Percentiles rank a stretch among this genome's conserved stretches.
These are phyloP conservation scores for Leishmania major DNA, from an alignment of 208 protist genomes.

Conservation along the genomic window DNA sequence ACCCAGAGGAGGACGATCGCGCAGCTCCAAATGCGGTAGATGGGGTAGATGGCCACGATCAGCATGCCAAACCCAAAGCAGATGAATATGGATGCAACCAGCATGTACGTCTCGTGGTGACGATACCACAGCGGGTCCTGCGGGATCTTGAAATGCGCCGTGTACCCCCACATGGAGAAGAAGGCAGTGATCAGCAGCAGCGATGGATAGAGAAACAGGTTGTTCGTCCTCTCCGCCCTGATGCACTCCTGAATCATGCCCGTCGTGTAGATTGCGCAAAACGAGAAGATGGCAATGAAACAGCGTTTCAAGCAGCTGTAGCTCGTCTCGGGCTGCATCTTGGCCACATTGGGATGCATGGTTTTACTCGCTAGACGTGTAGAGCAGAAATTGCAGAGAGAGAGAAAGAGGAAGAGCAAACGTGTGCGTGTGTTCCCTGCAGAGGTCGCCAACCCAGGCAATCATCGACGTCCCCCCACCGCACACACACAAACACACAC, in stretches of 20 bases:
- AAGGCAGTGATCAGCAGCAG: slow-evolving; percentile 62
- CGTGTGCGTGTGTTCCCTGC: not conserved
- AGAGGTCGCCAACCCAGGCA: not conserved
- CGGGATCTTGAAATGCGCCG: slow-evolving; percentile 45
- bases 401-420: no score
- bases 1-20: slow-evolving; percentile 32
- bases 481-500: not conserved
- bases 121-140: slow-evolving; percentile 70
- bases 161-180: slow-evolving; percentile 74
- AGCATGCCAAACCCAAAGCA: slow-evolving; percentile 24
- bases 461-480: not conserved
- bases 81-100: slow-evolving; percentile 26
- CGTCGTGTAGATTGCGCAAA: slow-evolving; percentile 41
- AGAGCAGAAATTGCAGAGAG: not conserved
- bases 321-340: slow-evolving; percentile 29
- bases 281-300: slow-evolving; percentile 18
- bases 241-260: slow-evolving; percentile 62
- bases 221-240: slow-evolving; percentile 38
- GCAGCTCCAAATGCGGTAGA: slow-evolving; percentile 30
- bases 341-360: slow-evolving; percentile 35
- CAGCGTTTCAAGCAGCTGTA: slow-evolving; percentile 27
- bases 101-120: slow-evolving; percentile 57
- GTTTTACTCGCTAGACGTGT: not conserved
- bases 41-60: slow-evolving; percentile 73
- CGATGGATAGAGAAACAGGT: slow-evolving; percentile 46